Percentiles rank a stretch among this genome's conserved stretches.
phyloP scores from a whole-genome alignment of 768 basidiomycete species.

The Paxillus ammoniavirescens region DNA sequence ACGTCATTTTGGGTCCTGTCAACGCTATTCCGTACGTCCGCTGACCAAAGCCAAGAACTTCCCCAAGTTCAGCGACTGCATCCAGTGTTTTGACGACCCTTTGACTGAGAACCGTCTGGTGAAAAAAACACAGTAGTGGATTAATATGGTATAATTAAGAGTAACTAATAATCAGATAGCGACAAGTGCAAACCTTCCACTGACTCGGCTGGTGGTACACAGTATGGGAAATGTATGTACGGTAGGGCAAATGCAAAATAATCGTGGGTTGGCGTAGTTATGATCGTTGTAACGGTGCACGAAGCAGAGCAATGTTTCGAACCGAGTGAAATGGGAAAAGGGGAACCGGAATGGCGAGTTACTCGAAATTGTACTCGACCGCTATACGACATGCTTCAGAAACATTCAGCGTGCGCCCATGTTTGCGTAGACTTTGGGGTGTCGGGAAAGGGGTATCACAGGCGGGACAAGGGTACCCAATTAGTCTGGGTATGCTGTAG shows the following conservation, averaged over 20 bases:
- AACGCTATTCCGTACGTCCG: background rate
- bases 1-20: background rate
- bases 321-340: background rate
- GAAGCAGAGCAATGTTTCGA: background rate
- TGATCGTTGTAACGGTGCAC: slow-evolving; percentile 14
- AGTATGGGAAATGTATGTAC: slow-evolving; percentile 27
- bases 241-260: slow-evolving; percentile 25
- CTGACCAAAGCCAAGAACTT: slow-evolving; percentile 1
- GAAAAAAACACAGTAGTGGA: slow-evolving; percentile 7
- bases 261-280: slow-evolving; percentile 21
- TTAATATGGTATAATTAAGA: slow-evolving; percentile 38
- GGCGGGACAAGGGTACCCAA: slow-evolving; percentile 67
- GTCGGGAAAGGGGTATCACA: slow-evolving; percentile 69
- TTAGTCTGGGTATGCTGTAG: slow-evolving; percentile 37
- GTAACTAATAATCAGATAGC: slow-evolving; percentile 24
- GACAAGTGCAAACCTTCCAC: slow-evolving; percentile 24
- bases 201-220: slow-evolving; percentile 12
- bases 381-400: slow-evolving; percentile 72
- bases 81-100: slow-evolving; percentile 4
- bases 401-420: slow-evolving; percentile 51
- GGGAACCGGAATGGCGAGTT: slow-evolving; percentile 6
- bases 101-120: background rate
- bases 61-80: background rate
- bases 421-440: slow-evolving; percentile 56
- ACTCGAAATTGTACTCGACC: slow-evolving; percentile 74